Evolutionary conservation across 2,329 filamentous ascomycete species (phyloP).

Genomic region (Fonsecaea pedrosoi): DNA sequence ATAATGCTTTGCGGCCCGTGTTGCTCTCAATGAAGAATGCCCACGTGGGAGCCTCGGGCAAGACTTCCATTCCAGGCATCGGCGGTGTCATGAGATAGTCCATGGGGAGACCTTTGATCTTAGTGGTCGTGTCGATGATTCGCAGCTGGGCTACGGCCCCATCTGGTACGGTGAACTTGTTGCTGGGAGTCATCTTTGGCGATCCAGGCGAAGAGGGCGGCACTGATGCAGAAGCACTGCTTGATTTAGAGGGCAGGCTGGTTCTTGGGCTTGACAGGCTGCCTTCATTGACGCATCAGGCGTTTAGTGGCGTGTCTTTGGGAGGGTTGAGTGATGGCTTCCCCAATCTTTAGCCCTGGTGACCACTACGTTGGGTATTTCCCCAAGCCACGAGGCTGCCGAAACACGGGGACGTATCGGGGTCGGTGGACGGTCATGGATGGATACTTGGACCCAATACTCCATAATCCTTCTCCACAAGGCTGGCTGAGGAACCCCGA

Average conservation of each 20-base stretch:
- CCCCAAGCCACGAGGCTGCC: constrained; percentile 15
- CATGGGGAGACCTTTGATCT: constrained; percentile 25
- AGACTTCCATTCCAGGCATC: constrained; percentile 28
- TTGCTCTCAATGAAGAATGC: constrained; percentile 32
- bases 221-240: neutral
- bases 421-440: neutral
- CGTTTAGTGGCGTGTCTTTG: neutral
- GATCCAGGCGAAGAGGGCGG: neutral
- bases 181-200: constrained; percentile 19
- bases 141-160: constrained; percentile 26
- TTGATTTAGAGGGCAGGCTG: neutral
- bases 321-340: neutral
- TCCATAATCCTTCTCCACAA: neutral
- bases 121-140: constrained; percentile 34
- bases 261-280: neutral
- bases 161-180: constrained; percentile 24
- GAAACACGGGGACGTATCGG: neutral
- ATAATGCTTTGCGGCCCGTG: constrained; percentile 36
- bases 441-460: no score
- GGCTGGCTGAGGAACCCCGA: constrained; percentile 4
- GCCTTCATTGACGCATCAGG: neutral
- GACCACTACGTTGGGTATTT: neutral
- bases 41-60: constrained; percentile 32
- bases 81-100: constrained; percentile 29
- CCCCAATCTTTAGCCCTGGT: neutral